Evolutionary conservation across 2,329 filamentous ascomycete species (phyloP).

Genomic region (Monilinia fructigena): DNA sequence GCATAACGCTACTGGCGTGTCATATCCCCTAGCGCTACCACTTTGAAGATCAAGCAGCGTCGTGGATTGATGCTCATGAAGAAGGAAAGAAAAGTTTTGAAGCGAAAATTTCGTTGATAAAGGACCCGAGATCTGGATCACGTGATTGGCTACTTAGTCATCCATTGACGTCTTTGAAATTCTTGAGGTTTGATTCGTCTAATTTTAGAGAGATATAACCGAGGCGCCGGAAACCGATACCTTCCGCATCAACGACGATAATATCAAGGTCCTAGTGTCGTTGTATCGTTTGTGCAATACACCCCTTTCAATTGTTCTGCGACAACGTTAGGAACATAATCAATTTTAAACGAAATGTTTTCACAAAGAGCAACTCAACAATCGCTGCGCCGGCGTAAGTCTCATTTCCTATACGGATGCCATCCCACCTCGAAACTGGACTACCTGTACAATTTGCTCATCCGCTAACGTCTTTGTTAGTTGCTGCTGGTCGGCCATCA

Average conservation of each 20-base stretch:
- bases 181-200: conserved; percentile 27
- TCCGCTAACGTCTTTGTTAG: conserved; percentile 34
- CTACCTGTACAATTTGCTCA: conserved; percentile 19
- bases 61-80: conserved; percentile 40
- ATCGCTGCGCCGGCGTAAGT: conserved; percentile 45
- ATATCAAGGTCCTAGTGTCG: conserved; percentile 23
- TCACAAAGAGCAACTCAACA: conserved; percentile 46
- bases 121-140: conserved; percentile 21
- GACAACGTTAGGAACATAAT: conserved; percentile 19
- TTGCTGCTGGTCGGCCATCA: conserved; percentile 47
- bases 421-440: conserved; percentile 24
- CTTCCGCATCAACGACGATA: conserved; percentile 35
- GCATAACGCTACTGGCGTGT: conserved; percentile 39
- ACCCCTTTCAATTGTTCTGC: conserved; percentile 12
- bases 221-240: conserved; percentile 29
- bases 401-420: background rate
- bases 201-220: conserved; percentile 24
- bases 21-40: conserved; percentile 36
- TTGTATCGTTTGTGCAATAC: conserved; percentile 14
- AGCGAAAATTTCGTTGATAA: conserved; percentile 28
- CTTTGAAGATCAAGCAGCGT: conserved; percentile 36
- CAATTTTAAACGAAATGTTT: conserved; percentile 43
- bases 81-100: conserved; percentile 23
- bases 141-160: background rate
- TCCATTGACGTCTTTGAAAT: conserved; percentile 25